Percentiles rank a stretch among this genome's conserved stretches.
Conservation (phyloP, 106 monocot species). For the Dendrobium chrysotoxum region DNA sequence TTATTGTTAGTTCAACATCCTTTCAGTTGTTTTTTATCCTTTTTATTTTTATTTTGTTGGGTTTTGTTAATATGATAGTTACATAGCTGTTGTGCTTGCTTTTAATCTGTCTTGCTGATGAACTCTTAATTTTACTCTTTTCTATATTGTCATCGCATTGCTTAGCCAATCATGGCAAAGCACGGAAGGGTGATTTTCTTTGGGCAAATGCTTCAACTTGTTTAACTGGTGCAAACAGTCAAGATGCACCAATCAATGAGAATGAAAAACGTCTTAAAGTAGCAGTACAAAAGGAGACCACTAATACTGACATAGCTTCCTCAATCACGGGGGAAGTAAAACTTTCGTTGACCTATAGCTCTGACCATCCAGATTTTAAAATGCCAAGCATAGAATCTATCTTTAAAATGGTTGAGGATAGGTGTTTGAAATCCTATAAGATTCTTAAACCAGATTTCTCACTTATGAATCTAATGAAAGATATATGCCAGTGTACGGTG, state of each 20-base stretch:
- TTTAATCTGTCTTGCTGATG: neutral
- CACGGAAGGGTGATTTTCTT: neutral
- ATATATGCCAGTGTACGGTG: constrained; percentile 29
- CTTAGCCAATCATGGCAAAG: constrained; percentile 11
- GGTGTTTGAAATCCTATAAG: constrained; percentile 34
- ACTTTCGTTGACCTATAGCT: constrained; percentile 25
- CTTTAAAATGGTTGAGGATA: constrained; percentile 37
- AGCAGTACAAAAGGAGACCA: neutral
- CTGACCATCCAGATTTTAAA: constrained; percentile 19
- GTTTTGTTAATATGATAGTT: neutral
- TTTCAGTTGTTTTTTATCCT: neutral
- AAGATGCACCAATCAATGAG: neutral
- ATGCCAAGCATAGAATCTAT: constrained; percentile 30
- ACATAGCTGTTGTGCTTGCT: neutral
- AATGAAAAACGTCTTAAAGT: neutral
- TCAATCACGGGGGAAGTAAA: constrained; percentile 44
- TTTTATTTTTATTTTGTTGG: neutral
- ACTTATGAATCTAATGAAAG: constrained; percentile 39
- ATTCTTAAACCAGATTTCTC: constrained; percentile 36
- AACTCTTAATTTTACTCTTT: neutral
- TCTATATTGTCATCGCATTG: neutral
- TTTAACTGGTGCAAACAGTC: neutral
- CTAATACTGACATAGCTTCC: constrained; percentile 42
- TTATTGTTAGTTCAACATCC: neutral
- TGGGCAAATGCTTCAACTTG: neutral